Evolutionary conservation across 75 land plant genomes (phyloP), one percentile per base, ranked within the genome.

Genomic region (Pinus albicaulis): DNA sequence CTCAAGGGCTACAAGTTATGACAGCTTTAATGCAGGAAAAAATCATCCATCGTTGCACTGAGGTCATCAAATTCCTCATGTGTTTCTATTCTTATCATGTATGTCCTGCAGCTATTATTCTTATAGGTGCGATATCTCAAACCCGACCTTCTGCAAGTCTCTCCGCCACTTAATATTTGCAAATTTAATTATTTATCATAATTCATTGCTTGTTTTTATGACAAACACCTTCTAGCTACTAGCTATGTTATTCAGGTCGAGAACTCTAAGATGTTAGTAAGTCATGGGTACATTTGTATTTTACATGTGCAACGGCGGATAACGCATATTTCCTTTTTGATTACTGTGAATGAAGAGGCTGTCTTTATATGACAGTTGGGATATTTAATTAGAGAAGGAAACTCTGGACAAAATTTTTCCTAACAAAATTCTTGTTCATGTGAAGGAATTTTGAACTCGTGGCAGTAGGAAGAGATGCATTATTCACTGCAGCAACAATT

Each of bases 401-500:
- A 0, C 59, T 17, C 19, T 57, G 0, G n/a, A 36, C 19, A 28
- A 14, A 63, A 26, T 15, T 4, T 25, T 28, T 25, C 16, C 36
- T 63, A 63, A 31, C 36, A 28, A 25, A 63, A 28, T 3, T 4
- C 0, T 63, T 63, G 19, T 38, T n/a, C 2, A 19, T 68, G 22
- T 68, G 71, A 68, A 68, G 71, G 48, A 20, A 68, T 19, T 34
- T 68, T 8, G 71, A 68, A 20, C 71, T 41, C 20, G 48, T 68
- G n/a, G 71, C 41, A 68, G 71, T 41, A 38, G 71, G 24, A 68
- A 38, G 48, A 68, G 71, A 68, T n/a, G 71, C 71, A n/a, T 41
- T 68, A 41, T 68, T 68, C 34, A 68, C 52, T 68, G 71, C 71
- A 68, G n/a, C 71, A 68, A 68, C 71, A 41, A 68, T 68, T 41